A percentile compares a stretch with the other conserved stretches of the same genome.
Evolutionary conservation across 108 stramenopile genomes (phyloP).

Genomic region (Parmales sp.): DNA sequence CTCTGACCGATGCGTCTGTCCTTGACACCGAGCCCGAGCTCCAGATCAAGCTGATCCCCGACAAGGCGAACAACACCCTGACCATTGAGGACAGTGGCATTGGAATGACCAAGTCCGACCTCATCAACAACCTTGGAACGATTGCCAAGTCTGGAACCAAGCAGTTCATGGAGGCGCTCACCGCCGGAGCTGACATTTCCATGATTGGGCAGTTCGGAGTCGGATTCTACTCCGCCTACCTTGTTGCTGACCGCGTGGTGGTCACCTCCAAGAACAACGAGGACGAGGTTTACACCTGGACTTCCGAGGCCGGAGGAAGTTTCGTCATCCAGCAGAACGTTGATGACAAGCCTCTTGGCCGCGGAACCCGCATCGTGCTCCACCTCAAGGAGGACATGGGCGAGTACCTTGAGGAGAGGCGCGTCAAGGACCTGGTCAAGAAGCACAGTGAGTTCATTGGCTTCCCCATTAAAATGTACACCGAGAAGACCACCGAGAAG

Average conservation of each 20-base stretch:
- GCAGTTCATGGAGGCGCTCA: slow-evolving; percentile 99
- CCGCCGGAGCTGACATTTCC: slow-evolving; percentile 97
- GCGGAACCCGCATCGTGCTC: slow-evolving; percentile 97
- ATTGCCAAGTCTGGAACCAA: slow-evolving; percentile 99
- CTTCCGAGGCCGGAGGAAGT: slow-evolving; percentile 92
- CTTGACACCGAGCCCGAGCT: slow-evolving; percentile 89
- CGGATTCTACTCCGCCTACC: slow-evolving; percentile 99
- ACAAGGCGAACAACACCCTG: slow-evolving; percentile 99
- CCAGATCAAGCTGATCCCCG: slow-evolving; percentile 94
- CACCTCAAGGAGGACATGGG: slow-evolving; percentile 99
- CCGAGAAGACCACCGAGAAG: slow-evolving; percentile 99
- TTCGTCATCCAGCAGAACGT: slow-evolving; percentile 79
- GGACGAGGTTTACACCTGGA: slow-evolving; percentile 86
- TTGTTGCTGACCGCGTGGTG: slow-evolving; percentile 97
- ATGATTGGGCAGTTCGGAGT: slow-evolving; percentile 99
- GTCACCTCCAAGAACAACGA: slow-evolving; percentile 96
- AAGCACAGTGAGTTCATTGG: slow-evolving; percentile 99
- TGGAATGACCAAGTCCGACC: slow-evolving; percentile 99
- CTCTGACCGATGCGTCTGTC: slow-evolving; percentile 85
- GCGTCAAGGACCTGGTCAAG: slow-evolving; percentile 98
- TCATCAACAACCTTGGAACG: slow-evolving; percentile 98
- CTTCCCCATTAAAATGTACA: slow-evolving; percentile 99
- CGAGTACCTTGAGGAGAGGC: slow-evolving; percentile 97
- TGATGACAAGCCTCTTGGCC: slow-evolving; percentile 65
- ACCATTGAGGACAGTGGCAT: slow-evolving; percentile 98